Percentiles rank a stretch among this genome's conserved stretches.
Evolutionary conservation across 768 basidiomycete species (phyloP).

Genomic region (Boletus huronensis): DNA sequence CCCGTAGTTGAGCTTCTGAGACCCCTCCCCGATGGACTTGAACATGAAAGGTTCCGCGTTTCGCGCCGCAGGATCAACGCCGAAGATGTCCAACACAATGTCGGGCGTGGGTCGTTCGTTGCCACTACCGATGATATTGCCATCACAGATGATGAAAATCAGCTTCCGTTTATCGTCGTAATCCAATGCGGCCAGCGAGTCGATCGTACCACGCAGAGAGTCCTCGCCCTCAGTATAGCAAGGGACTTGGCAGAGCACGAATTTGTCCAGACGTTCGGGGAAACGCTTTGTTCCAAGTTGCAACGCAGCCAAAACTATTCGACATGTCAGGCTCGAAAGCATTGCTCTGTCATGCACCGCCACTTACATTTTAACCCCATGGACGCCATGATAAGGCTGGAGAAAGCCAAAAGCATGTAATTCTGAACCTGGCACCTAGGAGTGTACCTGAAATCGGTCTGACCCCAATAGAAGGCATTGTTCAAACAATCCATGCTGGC

Average conservation of each 20-base stretch:
- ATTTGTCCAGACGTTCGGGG: conserved; percentile 67
- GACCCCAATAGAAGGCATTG: conserved; percentile 56
- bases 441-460: conserved; percentile 55
- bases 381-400: conserved; percentile 52
- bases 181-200: conserved; percentile 59
- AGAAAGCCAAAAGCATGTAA: conserved; percentile 52
- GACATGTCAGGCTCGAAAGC: conserved; percentile 7
- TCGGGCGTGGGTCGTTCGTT: conserved; percentile 65
- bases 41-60: conserved; percentile 65
- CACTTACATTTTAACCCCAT: conserved; percentile 58
- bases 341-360: background rate
- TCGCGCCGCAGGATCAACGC: conserved; percentile 58
- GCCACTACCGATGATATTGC: conserved; percentile 67
- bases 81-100: conserved; percentile 64
- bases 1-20: conserved; percentile 65
- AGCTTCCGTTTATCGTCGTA: conserved; percentile 73
- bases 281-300: conserved; percentile 57
- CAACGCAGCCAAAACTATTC: conserved; percentile 58
- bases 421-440: conserved; percentile 61
- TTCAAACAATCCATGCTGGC: conserved; percentile 50
- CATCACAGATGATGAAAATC: conserved; percentile 64
- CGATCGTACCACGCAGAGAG: conserved; percentile 63
- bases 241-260: conserved; percentile 64
- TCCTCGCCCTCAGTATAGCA: conserved; percentile 75
- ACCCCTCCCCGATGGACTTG: conserved; percentile 66